A percentile compares a stretch with the other conserved stretches of the same genome.
Evolutionary conservation across 768 basidiomycete species (phyloP).

Genomic region (Mrakia frigida): DNA sequence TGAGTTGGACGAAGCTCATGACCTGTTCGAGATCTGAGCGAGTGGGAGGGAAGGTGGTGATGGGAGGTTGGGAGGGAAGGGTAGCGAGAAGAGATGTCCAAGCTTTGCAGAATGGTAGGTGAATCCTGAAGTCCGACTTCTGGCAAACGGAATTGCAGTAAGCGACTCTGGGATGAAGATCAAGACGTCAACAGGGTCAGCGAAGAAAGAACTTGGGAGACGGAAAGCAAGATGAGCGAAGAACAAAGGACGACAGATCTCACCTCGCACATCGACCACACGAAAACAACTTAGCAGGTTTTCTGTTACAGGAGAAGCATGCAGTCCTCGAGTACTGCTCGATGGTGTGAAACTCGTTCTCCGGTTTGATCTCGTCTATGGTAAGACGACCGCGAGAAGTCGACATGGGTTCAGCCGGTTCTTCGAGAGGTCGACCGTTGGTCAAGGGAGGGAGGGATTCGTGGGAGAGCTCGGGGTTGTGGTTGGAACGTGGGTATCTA

Average conservation of each 20-base stretch:
- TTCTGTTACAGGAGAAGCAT: background rate
- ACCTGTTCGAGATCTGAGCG: background rate
- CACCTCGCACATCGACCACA: too few relatives aligned
- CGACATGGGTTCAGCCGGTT: too few relatives aligned
- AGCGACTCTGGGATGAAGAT: background rate
- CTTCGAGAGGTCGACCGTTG: too few relatives aligned
- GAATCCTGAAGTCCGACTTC: background rate
- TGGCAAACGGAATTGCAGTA: background rate
- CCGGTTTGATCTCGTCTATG: too few relatives aligned
- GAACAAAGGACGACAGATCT: too few relatives aligned
- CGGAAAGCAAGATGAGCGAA: too few relatives aligned
- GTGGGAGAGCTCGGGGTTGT: too few relatives aligned
- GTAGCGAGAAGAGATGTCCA: background rate
- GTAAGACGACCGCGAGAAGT: too few relatives aligned
- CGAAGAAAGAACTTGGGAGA: too few relatives aligned
- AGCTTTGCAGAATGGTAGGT: background rate
- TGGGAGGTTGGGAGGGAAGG: background rate
- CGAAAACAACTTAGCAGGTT: background rate
- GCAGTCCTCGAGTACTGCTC: background rate
- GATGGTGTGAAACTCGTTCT: background rate
- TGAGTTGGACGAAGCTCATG: background rate
- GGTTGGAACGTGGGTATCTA: too few relatives aligned
- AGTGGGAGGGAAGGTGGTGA: background rate
- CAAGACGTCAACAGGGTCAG: too few relatives aligned
- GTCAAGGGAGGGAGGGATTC: too few relatives aligned